phyloP scores from a whole-genome alignment of 2,329 filamentous ascomycete species.

The Fusarium circinatum region DNA sequence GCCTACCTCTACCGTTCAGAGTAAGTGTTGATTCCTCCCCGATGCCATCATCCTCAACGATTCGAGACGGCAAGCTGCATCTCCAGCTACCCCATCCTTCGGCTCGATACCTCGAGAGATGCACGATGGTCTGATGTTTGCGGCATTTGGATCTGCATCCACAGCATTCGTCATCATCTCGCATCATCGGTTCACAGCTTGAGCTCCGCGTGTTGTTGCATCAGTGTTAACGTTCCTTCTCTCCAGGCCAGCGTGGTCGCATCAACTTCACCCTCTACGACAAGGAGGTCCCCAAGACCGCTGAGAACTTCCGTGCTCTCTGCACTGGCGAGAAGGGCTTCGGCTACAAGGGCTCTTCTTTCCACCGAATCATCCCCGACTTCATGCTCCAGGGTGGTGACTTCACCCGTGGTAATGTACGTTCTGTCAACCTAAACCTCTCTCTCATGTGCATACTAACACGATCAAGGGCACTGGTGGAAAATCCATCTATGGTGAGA shows the following conservation, averaged over 20 bases:
- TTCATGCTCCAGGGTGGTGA: constrained; percentile 98
- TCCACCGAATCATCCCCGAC: constrained; percentile 92
- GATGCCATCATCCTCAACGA: constrained; percentile 13
- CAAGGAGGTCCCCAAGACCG: constrained; percentile 87
- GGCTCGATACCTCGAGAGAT: not conserved
- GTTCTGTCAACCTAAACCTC: constrained; percentile 47
- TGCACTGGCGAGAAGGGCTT: constrained; percentile 84
- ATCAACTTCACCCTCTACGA: constrained; percentile 93
- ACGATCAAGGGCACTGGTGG: constrained; percentile 80
- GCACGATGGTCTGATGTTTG: not conserved
- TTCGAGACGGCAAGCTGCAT: not conserved
- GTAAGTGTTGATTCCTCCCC: constrained; percentile 58
- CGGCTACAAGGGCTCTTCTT: constrained; percentile 83
- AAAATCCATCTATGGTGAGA: constrained; percentile 94
- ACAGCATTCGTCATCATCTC: constrained; percentile 14
- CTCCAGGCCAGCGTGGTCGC: constrained; percentile 75
- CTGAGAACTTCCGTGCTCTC: constrained; percentile 84
- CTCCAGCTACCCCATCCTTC: not conserved
- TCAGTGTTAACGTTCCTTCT: constrained; percentile 33
- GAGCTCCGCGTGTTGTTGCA: not conserved
- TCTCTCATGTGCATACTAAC: constrained; percentile 28
- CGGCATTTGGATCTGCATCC: not conserved
- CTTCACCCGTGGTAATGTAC: constrained; percentile 91
- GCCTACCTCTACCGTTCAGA: constrained; percentile 64
- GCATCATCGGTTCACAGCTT: constrained; percentile 13